Base-by-base conservation (phyloP, 805 yeast genomes). In the Cyberlindnera subsufficiens region DNA sequence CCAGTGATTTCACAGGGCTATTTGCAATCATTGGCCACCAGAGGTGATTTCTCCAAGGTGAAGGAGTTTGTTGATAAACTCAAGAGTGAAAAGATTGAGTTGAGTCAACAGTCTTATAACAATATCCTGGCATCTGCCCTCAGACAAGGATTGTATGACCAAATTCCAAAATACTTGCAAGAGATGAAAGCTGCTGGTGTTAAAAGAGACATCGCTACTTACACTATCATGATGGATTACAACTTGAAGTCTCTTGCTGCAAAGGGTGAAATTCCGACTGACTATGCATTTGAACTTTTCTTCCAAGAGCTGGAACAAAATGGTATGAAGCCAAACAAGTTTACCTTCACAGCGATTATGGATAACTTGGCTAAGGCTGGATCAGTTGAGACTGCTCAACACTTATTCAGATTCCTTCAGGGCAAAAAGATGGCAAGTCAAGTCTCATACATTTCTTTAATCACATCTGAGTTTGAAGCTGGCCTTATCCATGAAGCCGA, bases 161-260 rank as follows among this genome's bases (percentile, higher is more conserved):
- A 67, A 37, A 82, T 82, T 4, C 65, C 66, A n/a, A 67, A 65
- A n/a, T 65, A 76, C 13, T 59, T 82, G 34, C 64, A 69, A 30
- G 64, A 65, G 44, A 72, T 80, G 77, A 56, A 54, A 32, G 58
- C 57, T 29, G 44, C 64, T 20, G 56, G 63, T 3, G 59, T 81
- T 19, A 53, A 66, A 31, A 82, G 83, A 22, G 86, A 80, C 56
- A 67, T 78, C 37, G 78, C 78, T 15, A 81, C 90, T 3, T 77
- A 77, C 60, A 74, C 89, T 4, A 71, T 75, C 30, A 62, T 81
- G 19, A 68, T 82, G 41, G 80, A 81, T 52, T 60, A 71, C 40
- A 66, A 72, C 49, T 68, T 81, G 63, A 77, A 76, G 55, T 43
- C 63, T 30, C 64, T 69, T 30, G 61, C 61, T 32, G 64, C 63